Evolutionary conservation across 352 stramenopile species (phyloP).

Genomic region (Globisporangium paroecandrum): DNA sequence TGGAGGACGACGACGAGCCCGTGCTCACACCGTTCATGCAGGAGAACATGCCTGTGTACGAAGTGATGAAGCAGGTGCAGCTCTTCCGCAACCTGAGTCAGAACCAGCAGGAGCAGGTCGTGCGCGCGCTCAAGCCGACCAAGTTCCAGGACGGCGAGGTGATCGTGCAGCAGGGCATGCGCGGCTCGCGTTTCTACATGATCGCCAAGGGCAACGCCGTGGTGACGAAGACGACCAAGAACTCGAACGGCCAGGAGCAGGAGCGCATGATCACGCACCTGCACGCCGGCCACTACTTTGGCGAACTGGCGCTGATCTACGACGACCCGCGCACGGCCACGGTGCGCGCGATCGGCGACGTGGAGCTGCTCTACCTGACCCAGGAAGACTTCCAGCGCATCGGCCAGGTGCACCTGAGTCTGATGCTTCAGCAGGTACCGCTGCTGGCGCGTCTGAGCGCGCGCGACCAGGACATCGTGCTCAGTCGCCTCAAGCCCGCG

Average conservation of each 20-base stretch:
- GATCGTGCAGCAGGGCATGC: slow-evolving; percentile 84
- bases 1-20: slow-evolving; percentile 62
- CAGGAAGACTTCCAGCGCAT: slow-evolving; percentile 88
- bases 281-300: slow-evolving; percentile 92
- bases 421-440: slow-evolving; percentile 86
- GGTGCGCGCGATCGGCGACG: slow-evolving; percentile 69
- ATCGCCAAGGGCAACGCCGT: slow-evolving; percentile 87
- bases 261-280: slow-evolving; percentile 87
- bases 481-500: slow-evolving; percentile 73
- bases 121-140: slow-evolving; percentile 77
- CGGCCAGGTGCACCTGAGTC: slow-evolving; percentile 79
- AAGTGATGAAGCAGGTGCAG: slow-evolving; percentile 87
- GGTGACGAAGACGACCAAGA: slow-evolving; percentile 69
- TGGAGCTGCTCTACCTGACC: slow-evolving; percentile 82
- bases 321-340: slow-evolving; percentile 85
- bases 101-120: slow-evolving; percentile 85
- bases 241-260: slow-evolving; percentile 35
- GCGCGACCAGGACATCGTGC: slow-evolving; percentile 76
- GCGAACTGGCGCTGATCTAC: slow-evolving; percentile 90
- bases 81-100: slow-evolving; percentile 85
- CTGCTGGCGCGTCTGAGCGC: slow-evolving; percentile 66
- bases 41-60: slow-evolving; percentile 85
- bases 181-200: slow-evolving; percentile 87
- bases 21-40: slow-evolving; percentile 69
- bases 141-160: slow-evolving; percentile 83